Conservation (phyloP, 371 early-diverging fungal genomes). For the Saksenaea oblongispora region DNA sequence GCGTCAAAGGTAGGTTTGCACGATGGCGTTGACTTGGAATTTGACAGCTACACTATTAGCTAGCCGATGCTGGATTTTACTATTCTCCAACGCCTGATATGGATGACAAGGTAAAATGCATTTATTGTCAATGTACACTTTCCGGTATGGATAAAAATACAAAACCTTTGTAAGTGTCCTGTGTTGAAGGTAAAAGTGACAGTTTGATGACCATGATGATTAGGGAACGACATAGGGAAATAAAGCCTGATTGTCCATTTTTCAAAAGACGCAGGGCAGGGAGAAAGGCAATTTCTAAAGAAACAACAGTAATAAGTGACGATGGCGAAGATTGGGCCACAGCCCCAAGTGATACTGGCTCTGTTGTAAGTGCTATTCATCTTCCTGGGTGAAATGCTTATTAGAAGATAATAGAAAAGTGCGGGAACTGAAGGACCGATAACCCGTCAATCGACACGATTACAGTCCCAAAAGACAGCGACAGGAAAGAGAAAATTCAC, state of each 20-base stretch:
- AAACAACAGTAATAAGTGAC: background rate
- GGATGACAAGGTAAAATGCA: slow-evolving; percentile 20
- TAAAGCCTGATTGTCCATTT: background rate
- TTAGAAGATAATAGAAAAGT: background rate
- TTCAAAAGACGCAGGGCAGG: background rate
- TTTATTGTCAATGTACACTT: slow-evolving; percentile 23
- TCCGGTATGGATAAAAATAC: slow-evolving; percentile 8
- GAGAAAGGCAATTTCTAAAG: background rate
- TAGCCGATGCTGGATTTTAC: slow-evolving; percentile 38
- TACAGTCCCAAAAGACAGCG: background rate
- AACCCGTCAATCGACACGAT: background rate
- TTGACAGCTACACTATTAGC: slow-evolving; percentile 14
- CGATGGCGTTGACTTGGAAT: no score
- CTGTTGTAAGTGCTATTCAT: background rate
- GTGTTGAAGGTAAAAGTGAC: background rate
- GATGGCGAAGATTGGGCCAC: background rate
- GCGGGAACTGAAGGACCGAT: background rate
- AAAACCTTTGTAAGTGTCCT: slow-evolving; percentile 21
- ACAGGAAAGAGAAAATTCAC: background rate
- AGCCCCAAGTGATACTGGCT: background rate
- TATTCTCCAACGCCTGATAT: slow-evolving; percentile 21
- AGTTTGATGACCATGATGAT: background rate
- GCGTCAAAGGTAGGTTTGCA: slow-evolving; percentile 17
- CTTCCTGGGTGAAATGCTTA: background rate
- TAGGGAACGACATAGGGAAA: background rate